These are phyloP conservation scores for Fusarium sp. DNA, from an alignment of 2,329 filamentous ascomycete genomes.

Conservation along the genomic window DNA sequence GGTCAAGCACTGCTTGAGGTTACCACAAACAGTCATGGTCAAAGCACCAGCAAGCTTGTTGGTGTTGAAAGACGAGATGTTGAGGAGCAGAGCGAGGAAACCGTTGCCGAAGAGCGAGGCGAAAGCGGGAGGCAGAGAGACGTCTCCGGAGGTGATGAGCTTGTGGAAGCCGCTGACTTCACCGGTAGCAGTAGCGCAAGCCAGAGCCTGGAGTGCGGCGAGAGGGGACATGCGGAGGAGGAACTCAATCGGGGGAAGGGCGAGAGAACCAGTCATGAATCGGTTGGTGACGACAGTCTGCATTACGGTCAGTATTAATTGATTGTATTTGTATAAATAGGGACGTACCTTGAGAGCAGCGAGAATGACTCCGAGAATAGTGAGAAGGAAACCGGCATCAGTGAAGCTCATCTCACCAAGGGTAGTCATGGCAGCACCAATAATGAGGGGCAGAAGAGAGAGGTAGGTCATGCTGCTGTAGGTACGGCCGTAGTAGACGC, in stretches of 20 bases:
- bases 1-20: constrained; percentile 69
- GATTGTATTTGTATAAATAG: neutral
- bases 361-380: constrained; percentile 65
- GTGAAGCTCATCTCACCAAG: constrained; percentile 73
- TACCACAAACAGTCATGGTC: constrained; percentile 70
- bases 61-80: constrained; percentile 68
- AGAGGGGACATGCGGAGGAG: constrained; percentile 73
- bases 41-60: constrained; percentile 69
- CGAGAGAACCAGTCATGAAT: constrained; percentile 71
- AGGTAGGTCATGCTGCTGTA: constrained; percentile 69
- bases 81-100: constrained; percentile 66
- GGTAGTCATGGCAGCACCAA: constrained; percentile 70
- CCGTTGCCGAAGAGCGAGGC: constrained; percentile 64
- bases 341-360: constrained; percentile 64
- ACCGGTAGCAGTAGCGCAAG: constrained; percentile 64
- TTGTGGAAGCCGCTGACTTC: constrained; percentile 61
- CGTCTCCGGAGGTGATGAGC: constrained; percentile 51
- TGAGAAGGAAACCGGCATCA: constrained; percentile 66
- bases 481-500: constrained; percentile 64
- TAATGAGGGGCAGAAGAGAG: constrained; percentile 69
- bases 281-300: constrained; percentile 72
- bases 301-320: constrained; percentile 28
- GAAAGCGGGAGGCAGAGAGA: constrained; percentile 53
- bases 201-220: constrained; percentile 66
- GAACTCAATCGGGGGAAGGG: constrained; percentile 69